Conservation (phyloP, 2,329 filamentous ascomycete genomes). For the Dothiorella sarmentorum region DNA sequence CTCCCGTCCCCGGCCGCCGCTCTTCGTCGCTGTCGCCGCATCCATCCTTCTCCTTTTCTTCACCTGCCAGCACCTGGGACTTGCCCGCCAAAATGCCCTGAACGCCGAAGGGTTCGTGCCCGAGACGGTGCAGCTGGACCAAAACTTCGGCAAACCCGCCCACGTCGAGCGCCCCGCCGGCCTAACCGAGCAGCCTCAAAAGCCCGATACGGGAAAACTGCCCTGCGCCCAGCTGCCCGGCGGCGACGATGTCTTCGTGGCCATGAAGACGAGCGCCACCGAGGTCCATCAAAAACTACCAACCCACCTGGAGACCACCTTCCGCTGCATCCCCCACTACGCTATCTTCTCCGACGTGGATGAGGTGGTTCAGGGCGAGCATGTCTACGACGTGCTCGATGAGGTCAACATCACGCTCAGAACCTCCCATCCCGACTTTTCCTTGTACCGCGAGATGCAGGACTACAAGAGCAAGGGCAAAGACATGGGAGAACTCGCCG, state of each 20-base stretch:
- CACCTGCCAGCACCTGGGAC: slow-evolving; percentile 9
- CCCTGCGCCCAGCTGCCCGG: slow-evolving; percentile 32
- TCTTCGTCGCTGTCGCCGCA: slow-evolving; percentile 17
- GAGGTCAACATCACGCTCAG: slow-evolving; percentile 40
- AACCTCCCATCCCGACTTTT: slow-evolving; percentile 48
- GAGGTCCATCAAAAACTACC: slow-evolving; percentile 58
- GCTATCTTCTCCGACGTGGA: slow-evolving; percentile 58
- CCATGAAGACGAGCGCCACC: slow-evolving; percentile 59
- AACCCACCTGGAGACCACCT: slow-evolving; percentile 55
- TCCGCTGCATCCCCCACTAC: slow-evolving; percentile 55
- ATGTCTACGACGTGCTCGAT: slow-evolving; percentile 48
- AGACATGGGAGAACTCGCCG: slow-evolving; percentile 31
- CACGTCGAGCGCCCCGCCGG: background rate
- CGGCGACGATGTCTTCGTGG: slow-evolving; percentile 53
- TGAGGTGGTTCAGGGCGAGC: slow-evolving; percentile 50
- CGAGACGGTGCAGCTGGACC: slow-evolving; percentile 17
- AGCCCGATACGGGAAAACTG: background rate
- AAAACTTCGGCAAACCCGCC: slow-evolving; percentile 7
- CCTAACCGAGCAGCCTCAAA: background rate
- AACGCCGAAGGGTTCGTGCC: slow-evolving; percentile 14
- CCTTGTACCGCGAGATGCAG: slow-evolving; percentile 50
- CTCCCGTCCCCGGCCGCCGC: slow-evolving; percentile 6
- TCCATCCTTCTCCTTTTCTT: slow-evolving; percentile 11
- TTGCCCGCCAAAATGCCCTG: background rate
- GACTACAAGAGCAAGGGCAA: slow-evolving; percentile 44